Evolutionary conservation across 1,284 basidiomycete species (phyloP).

Genomic region (Earliella scabrosa): DNA sequence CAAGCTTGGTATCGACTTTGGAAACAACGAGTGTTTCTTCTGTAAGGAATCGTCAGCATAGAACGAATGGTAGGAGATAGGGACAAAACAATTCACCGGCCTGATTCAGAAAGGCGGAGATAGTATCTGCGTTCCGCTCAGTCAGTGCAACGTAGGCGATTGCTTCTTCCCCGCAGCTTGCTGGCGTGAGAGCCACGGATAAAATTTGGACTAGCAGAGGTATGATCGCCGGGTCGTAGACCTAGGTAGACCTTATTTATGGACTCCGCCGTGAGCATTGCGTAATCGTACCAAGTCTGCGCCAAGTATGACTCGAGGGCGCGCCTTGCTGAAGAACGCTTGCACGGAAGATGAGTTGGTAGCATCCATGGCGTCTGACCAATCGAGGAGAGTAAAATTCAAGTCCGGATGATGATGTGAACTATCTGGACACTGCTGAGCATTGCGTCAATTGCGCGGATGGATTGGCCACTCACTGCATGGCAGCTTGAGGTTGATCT

Average conservation of each 20-base stretch:
- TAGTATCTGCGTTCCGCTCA: slow-evolving; percentile 50
- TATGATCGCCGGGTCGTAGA: slow-evolving; percentile 70
- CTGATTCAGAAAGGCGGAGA: slow-evolving; percentile 42
- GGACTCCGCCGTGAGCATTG: not conserved
- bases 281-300: slow-evolving; percentile 63
- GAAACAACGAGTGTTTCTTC: slow-evolving; percentile 7
- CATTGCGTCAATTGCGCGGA: too few relatives aligned
- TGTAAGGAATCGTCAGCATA: not conserved
- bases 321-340: slow-evolving; percentile 45
- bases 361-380: slow-evolving; percentile 58
- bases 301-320: slow-evolving; percentile 64
- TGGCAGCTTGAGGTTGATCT: slow-evolving; percentile 55
- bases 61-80: not conserved
- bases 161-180: slow-evolving; percentile 4
- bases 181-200: slow-evolving; percentile 45
- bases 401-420: slow-evolving; percentile 53
- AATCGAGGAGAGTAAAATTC: slow-evolving; percentile 56
- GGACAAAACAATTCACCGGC: slow-evolving; percentile 43
- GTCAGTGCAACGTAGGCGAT: slow-evolving; percentile 63
- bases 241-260: slow-evolving; percentile 43
- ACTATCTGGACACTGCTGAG: slow-evolving; percentile 42
- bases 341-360: slow-evolving; percentile 28
- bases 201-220: slow-evolving; percentile 59
- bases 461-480: slow-evolving; percentile 57
- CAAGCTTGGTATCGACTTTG: not conserved